Evolutionary conservation across 2,329 filamentous ascomycete species (phyloP), one percentile per base, ranked within the genome.

Genomic region (Colletotrichum paranaense): DNA sequence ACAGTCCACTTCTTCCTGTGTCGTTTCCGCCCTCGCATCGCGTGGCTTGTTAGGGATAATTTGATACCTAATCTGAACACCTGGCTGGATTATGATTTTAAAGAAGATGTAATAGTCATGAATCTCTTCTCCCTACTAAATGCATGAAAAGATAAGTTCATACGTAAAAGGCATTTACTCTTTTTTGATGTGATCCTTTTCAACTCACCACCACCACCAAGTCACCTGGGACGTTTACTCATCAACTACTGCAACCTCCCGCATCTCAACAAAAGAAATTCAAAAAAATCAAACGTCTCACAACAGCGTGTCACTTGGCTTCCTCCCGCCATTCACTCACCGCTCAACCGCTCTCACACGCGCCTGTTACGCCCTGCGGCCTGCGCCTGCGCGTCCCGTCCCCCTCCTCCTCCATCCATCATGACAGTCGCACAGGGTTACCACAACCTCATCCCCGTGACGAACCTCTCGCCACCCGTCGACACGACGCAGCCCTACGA

Each of bases 401-500:
- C 38, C 6, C 38, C 14, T 6, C 3, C 26, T 26, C 19, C 14
- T n/a, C n/a, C 32, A 11, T 22, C 19, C 56, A 60, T 62, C 35
- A 76, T 76, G 73, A 55, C 67, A 38, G 55, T 70, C 53, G 66
- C 24, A 46, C 52, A 69, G 35, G 73, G 65, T 2, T 55, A 67
- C 56, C 73, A 74, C 57, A 65, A 75, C 42, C 73, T 74, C 56
- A 59, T 62, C 49, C 52, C 63, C 30, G 62, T 67, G 19, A 73
- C 71, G 32, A 55, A 64, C 35, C 62, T 81, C 67, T 88, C 86
- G 19, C 76, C 79, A 9, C 86, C 87, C 9, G 77, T 90, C 63
- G 86, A 90, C 76, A 78, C 83, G 32, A 82, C 80, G 16, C 77
- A 79, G 42, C 82, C 85, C 2, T 88, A 86, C 77, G 84, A 88